A percentile compares a stretch with the other conserved stretches of the same genome.
Evolutionary conservation across 495 filamentous ascomycete species (phyloP).

Genomic region (Podospora sp.): DNA sequence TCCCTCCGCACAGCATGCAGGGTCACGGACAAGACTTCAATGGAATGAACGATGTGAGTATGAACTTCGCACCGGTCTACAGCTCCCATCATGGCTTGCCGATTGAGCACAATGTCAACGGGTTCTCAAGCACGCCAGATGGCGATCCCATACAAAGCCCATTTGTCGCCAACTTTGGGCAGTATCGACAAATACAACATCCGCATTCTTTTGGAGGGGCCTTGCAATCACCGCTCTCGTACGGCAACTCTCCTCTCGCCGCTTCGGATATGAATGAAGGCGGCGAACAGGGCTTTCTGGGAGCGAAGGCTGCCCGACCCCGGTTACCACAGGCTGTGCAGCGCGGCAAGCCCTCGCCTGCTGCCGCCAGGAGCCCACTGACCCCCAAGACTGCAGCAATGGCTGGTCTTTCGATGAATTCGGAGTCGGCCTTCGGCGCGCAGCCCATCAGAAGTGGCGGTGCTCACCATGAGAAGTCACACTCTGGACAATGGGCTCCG

Average conservation of each 20-base stretch:
- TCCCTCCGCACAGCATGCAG: slow-evolving; percentile 53
- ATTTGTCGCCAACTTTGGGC: slow-evolving; percentile 74
- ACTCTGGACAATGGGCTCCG: slow-evolving; percentile 76
- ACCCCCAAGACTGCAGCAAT: slow-evolving; percentile 68
- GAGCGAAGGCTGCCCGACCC: slow-evolving; percentile 52
- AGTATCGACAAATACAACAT: slow-evolving; percentile 66
- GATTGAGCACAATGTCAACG: slow-evolving; percentile 64
- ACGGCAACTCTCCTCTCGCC: slow-evolving; percentile 53
- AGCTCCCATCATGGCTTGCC: slow-evolving; percentile 46
- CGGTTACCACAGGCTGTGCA: slow-evolving; percentile 64
- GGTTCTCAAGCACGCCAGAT: slow-evolving; percentile 86
- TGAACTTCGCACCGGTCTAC: slow-evolving; percentile 52
- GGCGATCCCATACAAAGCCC: slow-evolving; percentile 86
- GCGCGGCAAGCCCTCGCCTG: slow-evolving; percentile 64
- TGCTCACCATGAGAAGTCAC: slow-evolving; percentile 75
- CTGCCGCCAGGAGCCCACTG: slow-evolving; percentile 69
- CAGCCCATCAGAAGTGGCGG: slow-evolving; percentile 72
- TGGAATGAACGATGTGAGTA: slow-evolving; percentile 50
- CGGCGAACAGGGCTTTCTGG: slow-evolving; percentile 54
- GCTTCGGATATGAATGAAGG: slow-evolving; percentile 60
- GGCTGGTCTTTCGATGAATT: slow-evolving; percentile 40
- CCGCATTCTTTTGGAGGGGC: slow-evolving; percentile 55
- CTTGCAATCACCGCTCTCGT: slow-evolving; percentile 54
- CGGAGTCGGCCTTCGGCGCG: slow-evolving; percentile 58
- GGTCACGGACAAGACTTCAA: slow-evolving; percentile 54